phyloP scores from a whole-genome alignment of 1,284 basidiomycete genomes.

The Meira miltonrushii region DNA sequence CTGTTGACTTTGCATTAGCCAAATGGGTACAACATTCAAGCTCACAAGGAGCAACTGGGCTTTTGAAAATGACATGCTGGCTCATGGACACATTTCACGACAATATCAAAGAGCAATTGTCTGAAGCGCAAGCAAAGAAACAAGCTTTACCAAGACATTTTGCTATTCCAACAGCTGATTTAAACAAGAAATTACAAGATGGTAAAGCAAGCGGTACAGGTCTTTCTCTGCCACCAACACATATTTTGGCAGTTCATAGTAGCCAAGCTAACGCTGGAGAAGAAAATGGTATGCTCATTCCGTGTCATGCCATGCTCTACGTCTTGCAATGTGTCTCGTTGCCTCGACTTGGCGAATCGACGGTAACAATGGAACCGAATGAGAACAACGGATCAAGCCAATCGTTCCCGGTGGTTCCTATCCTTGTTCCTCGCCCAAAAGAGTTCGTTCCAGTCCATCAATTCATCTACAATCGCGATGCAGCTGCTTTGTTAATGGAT shows the following conservation, averaged over 20 bases:
- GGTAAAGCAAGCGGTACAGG: background rate
- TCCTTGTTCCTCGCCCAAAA: conserved; percentile 10
- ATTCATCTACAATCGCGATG: conserved; percentile 17
- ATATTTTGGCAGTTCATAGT: conserved; percentile 13
- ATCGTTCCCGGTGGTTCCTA: conserved; percentile 10
- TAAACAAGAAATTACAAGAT: background rate
- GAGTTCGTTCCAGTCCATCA: conserved; percentile 9
- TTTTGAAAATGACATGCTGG: background rate
- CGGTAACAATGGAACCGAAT: background rate
- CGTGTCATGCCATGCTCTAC: conserved; percentile 18
- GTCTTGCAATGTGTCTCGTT: conserved; percentile 18
- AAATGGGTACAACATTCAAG: conserved; percentile 3
- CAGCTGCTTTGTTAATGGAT: conserved; percentile 3
- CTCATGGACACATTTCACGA: background rate
- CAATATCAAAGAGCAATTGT: background rate
- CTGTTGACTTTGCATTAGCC: conserved; percentile 9
- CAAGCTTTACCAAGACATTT: background rate
- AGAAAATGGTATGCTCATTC: conserved; percentile 12
- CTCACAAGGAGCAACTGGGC: too few species aligned
- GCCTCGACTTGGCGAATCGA: conserved; percentile 6
- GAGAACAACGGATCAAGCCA: background rate
- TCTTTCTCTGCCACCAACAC: conserved; percentile 4
- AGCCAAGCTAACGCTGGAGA: background rate
- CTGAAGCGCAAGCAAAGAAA: background rate
- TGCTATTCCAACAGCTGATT: conserved; percentile 3